Percentiles rank a stretch among this genome's conserved stretches.
These are phyloP conservation scores for Hirschfeldia incana DNA, from an alignment of 345 rosid genomes.

Conservation along the genomic window DNA sequence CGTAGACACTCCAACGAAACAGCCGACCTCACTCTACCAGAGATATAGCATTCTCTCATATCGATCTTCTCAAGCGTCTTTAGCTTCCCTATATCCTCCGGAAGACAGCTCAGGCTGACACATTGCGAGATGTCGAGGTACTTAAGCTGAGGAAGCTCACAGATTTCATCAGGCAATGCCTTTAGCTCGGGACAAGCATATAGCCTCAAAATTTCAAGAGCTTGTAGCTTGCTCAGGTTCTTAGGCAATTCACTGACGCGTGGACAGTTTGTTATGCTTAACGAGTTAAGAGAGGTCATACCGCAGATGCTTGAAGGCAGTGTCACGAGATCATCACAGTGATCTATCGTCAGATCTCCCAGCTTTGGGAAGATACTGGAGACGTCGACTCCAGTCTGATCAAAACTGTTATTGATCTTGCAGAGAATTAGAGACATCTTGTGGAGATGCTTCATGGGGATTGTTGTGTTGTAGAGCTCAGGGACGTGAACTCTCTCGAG, in stretches of 20 bases:
- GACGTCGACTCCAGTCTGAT: conserved; percentile 48
- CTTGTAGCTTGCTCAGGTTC: conserved; percentile 52
- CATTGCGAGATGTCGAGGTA: conserved; percentile 84
- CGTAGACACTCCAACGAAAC: conserved; percentile 53
- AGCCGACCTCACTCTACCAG: conserved; percentile 50
- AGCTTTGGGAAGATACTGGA: conserved; percentile 64
- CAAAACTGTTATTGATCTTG: conserved; percentile 62
- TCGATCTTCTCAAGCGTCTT: conserved; percentile 73
- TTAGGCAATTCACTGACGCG: conserved; percentile 54
- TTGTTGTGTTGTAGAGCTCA: conserved; percentile 46
- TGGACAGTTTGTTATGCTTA: conserved; percentile 91
- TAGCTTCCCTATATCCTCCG: conserved; percentile 58
- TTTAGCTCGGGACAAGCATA: conserved; percentile 75
- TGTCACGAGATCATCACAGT: conserved; percentile 66
- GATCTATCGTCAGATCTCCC: conserved; percentile 69
- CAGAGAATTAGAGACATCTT: conserved; percentile 78
- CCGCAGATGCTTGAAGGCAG: conserved; percentile 62
- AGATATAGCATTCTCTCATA: conserved; percentile 79
- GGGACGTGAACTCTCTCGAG: conserved; percentile 72
- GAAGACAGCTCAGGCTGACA: conserved; percentile 58
- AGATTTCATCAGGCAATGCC: conserved; percentile 54
- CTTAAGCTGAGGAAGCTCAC: conserved; percentile 56
- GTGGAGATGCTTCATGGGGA: conserved; percentile 48
- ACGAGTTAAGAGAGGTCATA: conserved; percentile 49
- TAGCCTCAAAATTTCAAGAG: conserved; percentile 57